phyloP scores from a whole-genome alignment of 768 basidiomycete genomes.

The Tricholoma terreum region DNA sequence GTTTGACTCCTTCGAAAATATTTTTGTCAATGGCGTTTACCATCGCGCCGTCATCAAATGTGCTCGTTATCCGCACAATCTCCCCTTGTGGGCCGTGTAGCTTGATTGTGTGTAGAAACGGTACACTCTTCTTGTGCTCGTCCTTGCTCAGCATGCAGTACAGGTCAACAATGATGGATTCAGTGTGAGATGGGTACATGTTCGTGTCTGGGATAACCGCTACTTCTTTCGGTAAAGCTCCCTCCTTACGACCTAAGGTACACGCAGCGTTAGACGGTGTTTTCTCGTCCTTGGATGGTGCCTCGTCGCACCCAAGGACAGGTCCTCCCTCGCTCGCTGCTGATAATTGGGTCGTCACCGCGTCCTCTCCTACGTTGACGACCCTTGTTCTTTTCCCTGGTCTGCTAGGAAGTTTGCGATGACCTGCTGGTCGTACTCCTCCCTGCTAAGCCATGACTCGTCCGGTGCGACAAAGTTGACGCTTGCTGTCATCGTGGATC shows the following conservation, averaged over 20 bases:
- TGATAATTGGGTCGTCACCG: neutral
- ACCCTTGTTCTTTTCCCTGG: neutral
- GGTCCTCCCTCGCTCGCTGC: neutral
- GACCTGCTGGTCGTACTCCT: neutral
- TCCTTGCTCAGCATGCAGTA: neutral
- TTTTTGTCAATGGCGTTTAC: neutral
- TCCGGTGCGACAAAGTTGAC: neutral
- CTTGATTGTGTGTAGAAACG: neutral
- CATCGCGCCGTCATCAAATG: neutral
- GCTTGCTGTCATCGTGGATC: neutral
- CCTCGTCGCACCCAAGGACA: neutral
- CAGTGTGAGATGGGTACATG: neutral
- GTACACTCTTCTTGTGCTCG: neutral
- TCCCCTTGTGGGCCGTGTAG: neutral
- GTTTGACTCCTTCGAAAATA: neutral
- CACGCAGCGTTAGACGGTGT: neutral
- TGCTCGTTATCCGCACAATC: neutral
- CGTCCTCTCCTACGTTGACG: too few relatives aligned
- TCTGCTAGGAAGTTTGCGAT: neutral
- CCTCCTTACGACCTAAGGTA: slow-evolving; percentile 14
- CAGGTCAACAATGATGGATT: neutral
- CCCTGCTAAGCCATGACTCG: neutral
- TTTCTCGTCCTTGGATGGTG: too few relatives aligned
- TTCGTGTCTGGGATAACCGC: neutral
- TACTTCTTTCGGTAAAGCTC: neutral